These are phyloP conservation scores for Triticum monococcum DNA, from an alignment of 176 grass and related monocot genomes.

Conservation along the genomic window DNA sequence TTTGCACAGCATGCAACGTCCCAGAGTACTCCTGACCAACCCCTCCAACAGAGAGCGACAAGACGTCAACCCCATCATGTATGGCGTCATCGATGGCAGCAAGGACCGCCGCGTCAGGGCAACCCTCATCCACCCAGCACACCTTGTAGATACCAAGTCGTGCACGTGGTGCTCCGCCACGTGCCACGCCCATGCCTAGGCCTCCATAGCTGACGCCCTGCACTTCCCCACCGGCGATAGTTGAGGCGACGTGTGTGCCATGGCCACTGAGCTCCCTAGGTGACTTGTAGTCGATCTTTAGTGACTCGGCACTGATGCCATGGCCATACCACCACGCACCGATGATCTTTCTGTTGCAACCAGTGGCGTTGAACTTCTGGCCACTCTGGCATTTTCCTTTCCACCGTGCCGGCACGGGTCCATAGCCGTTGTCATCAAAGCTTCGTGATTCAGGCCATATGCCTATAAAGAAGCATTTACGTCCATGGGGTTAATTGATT, in stretches of 20 bases:
- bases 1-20: constrained; percentile 54
- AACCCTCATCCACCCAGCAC: constrained; percentile 13
- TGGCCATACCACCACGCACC: constrained; percentile 48
- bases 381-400: constrained; percentile 48
- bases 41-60: constrained; percentile 45
- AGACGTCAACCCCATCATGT: constrained; percentile 58
- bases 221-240: constrained; percentile 35
- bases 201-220: constrained; percentile 23
- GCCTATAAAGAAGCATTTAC: background rate
- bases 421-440: constrained; percentile 44
- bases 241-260: constrained; percentile 54
- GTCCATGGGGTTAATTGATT: background rate
- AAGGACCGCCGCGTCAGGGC: background rate
- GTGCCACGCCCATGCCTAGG: constrained; percentile 25
- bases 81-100: constrained; percentile 60
- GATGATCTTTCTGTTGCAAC: constrained; percentile 62
- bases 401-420: constrained; percentile 37
- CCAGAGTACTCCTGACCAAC: background rate
- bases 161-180: constrained; percentile 47
- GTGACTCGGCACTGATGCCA: background rate
- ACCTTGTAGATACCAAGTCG: constrained; percentile 52
- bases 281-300: constrained; percentile 36
- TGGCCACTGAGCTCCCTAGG: constrained; percentile 27
- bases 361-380: background rate
- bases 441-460: constrained; percentile 74